phyloP scores from a whole-genome alignment of 495 filamentous ascomycete genomes.

The Letharia lupina region DNA sequence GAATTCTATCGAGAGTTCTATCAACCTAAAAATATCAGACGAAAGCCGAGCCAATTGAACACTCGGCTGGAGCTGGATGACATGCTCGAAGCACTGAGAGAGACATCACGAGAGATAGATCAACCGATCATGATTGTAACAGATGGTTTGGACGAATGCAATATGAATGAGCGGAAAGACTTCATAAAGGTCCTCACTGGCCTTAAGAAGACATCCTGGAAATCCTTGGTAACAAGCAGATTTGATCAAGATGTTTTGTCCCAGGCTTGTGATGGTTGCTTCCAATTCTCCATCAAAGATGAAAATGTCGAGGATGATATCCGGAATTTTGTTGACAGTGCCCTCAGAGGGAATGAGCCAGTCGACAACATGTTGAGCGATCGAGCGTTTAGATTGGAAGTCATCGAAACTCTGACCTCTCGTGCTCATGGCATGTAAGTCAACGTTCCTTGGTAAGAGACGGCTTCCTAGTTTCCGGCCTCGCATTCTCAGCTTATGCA shows the following conservation, averaged over 20 bases:
- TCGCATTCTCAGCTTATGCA: not conserved
- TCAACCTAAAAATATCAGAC: no score
- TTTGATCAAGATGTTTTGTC: not conserved
- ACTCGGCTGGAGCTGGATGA: not conserved
- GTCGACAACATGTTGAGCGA: not conserved
- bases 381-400: not conserved
- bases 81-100: slow-evolving; percentile 1
- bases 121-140: not conserved
- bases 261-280: not conserved
- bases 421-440: slow-evolving; percentile 11
- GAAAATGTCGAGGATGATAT: not conserved
- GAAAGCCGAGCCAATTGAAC: no score
- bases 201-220: not conserved
- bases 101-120: not conserved
- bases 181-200: not conserved
- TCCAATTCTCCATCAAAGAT: not conserved
- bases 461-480: no score
- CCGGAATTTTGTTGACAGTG: not conserved
- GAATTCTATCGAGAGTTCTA: no score
- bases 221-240: not conserved
- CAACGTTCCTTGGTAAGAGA: not conserved
- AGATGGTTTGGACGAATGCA: not conserved
- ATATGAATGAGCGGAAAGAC: not conserved
- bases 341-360: not conserved
- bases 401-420: not conserved